A percentile compares a stretch with the other conserved stretches of the same genome.
Evolutionary conservation across 495 filamentous ascomycete species (phyloP).

Genomic region (Ascodesmis nigricans): DNA sequence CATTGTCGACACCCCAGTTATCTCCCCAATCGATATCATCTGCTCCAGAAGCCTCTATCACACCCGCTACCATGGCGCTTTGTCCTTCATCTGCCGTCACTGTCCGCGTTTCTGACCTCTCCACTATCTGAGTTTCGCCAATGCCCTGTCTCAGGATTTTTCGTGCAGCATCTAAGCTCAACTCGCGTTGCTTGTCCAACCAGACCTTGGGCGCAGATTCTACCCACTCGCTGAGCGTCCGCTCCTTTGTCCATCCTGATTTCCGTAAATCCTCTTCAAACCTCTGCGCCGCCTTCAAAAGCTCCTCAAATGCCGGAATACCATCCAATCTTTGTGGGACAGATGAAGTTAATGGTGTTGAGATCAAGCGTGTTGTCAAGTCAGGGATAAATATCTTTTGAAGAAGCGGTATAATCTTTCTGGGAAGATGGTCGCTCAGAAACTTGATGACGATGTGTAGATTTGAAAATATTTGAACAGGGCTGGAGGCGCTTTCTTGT

Average conservation of each 20-base stretch:
- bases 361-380: conserved; percentile 42
- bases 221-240: conserved; percentile 57
- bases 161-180: conserved; percentile 49
- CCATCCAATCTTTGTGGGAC: conserved; percentile 52
- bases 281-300: conserved; percentile 34
- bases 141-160: conserved; percentile 42
- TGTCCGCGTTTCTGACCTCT: conserved; percentile 65
- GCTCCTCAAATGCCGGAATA: conserved; percentile 43
- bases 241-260: conserved; percentile 44
- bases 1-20: conserved; percentile 49
- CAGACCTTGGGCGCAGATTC: conserved; percentile 57
- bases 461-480: conserved; percentile 31
- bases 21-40: conserved; percentile 45
- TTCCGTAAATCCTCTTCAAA: conserved; percentile 42
- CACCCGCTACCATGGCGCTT: conserved; percentile 1
- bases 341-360: conserved; percentile 47
- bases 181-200: conserved; percentile 64
- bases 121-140: conserved; percentile 40
- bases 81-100: conserved; percentile 44
- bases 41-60: conserved; percentile 1
- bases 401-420: conserved; percentile 36
- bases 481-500: conserved; percentile 22
- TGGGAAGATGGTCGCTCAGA: conserved; percentile 41
- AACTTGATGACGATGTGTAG: conserved; percentile 41
- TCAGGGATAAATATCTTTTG: conserved; percentile 44